phyloP scores from a whole-genome alignment of 2,329 filamentous ascomycete species.

The Cercospora sojina region DNA sequence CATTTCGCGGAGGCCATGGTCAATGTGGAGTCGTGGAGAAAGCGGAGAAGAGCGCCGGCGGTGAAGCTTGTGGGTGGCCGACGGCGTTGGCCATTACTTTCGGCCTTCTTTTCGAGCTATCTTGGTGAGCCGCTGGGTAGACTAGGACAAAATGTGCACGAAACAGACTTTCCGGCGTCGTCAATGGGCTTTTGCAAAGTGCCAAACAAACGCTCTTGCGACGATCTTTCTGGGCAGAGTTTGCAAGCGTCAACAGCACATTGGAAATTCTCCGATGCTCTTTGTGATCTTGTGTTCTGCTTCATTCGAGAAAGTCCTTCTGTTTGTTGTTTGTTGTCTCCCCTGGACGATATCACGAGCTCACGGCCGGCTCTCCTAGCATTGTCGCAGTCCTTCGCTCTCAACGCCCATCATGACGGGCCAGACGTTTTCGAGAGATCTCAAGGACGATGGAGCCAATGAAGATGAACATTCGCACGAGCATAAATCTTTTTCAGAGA shows the following conservation, averaged over 20 bases:
- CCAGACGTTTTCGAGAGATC: background rate
- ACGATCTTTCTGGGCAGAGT: background rate
- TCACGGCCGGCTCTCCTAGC: too few species aligned
- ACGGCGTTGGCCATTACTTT: background rate
- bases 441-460: background rate
- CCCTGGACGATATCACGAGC: too few species aligned
- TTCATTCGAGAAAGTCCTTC: too few species aligned
- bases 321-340: too few species aligned
- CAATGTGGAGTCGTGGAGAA: background rate
- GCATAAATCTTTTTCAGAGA: constrained; percentile 19
- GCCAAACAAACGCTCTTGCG: background rate
- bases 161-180: background rate
- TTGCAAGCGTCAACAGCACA: background rate
- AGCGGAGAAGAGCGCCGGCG: background rate
- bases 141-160: background rate
- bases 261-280: too few species aligned
- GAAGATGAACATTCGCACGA: background rate
- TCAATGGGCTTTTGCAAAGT: background rate
- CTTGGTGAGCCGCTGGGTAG: background rate
- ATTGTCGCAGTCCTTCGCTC: too few species aligned
- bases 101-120: background rate
- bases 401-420: background rate
- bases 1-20: too few species aligned
- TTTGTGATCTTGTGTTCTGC: too few species aligned
- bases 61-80: background rate